These are phyloP conservation scores for Rhynchosporium secalis DNA, from an alignment of 2,329 filamentous ascomycete species.

Conservation along the genomic window DNA sequence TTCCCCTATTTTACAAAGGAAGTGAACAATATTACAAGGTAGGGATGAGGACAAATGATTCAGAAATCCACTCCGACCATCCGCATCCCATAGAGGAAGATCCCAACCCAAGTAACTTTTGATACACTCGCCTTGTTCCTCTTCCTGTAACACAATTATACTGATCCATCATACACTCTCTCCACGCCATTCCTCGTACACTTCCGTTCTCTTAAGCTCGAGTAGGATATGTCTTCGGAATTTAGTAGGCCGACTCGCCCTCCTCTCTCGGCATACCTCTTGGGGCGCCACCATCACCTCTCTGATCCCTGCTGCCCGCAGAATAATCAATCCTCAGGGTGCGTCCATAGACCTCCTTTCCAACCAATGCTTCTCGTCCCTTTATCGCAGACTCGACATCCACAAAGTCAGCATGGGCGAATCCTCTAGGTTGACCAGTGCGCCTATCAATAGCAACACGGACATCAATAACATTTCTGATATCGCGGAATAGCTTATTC, in stretches of 20 bases:
- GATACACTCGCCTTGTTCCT: constrained; percentile 26
- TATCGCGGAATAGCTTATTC: constrained; percentile 70
- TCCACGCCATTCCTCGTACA: background rate
- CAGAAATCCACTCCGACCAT: constrained; percentile 12
- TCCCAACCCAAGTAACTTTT: constrained; percentile 27
- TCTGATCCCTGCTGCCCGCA: constrained; percentile 17
- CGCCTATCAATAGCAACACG: constrained; percentile 80
- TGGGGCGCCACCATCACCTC: constrained; percentile 12
- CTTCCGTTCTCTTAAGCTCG: background rate
- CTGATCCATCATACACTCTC: constrained; percentile 4
- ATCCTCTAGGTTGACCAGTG: constrained; percentile 79
- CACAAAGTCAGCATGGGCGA: constrained; percentile 79
- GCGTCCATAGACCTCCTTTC: constrained; percentile 65
- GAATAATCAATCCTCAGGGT: constrained; percentile 64
- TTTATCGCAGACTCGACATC: constrained; percentile 64
- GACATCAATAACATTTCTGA: constrained; percentile 71
- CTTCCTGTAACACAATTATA: constrained; percentile 2
- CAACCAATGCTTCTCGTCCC: constrained; percentile 57
- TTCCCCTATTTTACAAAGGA: constrained; percentile 35
- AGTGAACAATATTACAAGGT: background rate
- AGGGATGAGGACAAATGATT: background rate
- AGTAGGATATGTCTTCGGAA: background rate
- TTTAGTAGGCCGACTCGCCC: background rate
- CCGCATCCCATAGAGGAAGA: constrained; percentile 9
- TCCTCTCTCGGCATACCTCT: background rate